Evolutionary conservation across 2,329 filamentous ascomycete genomes (phyloP).

Genomic region (Paradendryphiella salina): DNA sequence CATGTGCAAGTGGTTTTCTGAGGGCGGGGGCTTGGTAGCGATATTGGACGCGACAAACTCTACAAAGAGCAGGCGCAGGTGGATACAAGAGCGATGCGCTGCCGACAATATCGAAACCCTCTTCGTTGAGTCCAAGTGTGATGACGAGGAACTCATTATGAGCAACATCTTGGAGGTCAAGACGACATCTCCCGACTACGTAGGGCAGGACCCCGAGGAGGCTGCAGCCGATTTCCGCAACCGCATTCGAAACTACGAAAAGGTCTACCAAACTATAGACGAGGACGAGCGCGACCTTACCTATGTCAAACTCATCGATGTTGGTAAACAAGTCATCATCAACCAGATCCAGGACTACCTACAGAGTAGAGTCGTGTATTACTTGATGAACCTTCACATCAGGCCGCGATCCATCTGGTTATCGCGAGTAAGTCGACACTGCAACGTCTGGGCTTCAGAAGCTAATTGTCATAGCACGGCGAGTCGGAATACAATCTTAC

Average conservation of each 20-base stretch:
- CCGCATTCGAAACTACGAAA: constrained; percentile 95
- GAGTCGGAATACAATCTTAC: constrained; percentile 91
- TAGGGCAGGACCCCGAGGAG: constrained; percentile 87
- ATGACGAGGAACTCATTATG: constrained; percentile 95
- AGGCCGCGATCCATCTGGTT: constrained; percentile 96
- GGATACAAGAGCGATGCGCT: constrained; percentile 82
- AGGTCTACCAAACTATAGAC: constrained; percentile 92
- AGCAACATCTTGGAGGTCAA: constrained; percentile 98
- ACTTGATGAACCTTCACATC: constrained; percentile 98
- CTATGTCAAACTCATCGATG: constrained; percentile 96
- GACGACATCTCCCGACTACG: constrained; percentile 92
- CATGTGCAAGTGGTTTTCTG: constrained; percentile 90
- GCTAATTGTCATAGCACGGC: constrained; percentile 67
- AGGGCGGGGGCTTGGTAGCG: constrained; percentile 77
- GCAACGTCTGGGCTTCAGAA: not conserved
- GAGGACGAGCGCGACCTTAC: constrained; percentile 85
- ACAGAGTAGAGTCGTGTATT: constrained; percentile 95
- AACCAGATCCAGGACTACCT: constrained; percentile 97
- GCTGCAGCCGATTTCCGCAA: constrained; percentile 91
- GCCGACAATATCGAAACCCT: constrained; percentile 82
- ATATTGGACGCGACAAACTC: constrained; percentile 98
- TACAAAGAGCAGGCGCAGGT: constrained; percentile 83
- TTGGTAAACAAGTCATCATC: constrained; percentile 95
- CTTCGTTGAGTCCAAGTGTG: constrained; percentile 96
- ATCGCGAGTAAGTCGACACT: constrained; percentile 69